Evolutionary conservation across 169 alveolate genomes (phyloP).

Genomic region (Plasmodium coatneyi): DNA sequence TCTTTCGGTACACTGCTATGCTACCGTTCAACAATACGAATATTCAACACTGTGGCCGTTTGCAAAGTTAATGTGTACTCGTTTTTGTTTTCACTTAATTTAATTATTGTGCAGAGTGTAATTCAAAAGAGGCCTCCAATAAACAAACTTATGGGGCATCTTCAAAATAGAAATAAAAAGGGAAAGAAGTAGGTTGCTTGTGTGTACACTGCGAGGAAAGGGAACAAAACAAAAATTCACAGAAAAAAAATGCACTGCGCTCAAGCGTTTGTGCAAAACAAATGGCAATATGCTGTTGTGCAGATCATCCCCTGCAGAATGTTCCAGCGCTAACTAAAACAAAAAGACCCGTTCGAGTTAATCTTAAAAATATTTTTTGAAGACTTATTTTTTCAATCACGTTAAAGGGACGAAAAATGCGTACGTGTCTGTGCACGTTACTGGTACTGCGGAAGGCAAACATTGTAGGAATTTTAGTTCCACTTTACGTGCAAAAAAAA

Average conservation of each 20-base stretch:
- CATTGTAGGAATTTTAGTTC: constrained; percentile 2
- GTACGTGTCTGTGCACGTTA: neutral
- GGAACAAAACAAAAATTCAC: neutral
- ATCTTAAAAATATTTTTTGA: neutral
- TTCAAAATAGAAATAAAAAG: constrained; percentile 63
- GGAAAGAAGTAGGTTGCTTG: neutral
- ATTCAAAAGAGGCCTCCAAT: constrained; percentile 21
- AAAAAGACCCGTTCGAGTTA: neutral
- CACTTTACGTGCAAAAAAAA: constrained; percentile 11
- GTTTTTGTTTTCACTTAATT: constrained; percentile 41
- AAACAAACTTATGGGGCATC: constrained; percentile 1
- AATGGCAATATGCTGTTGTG: neutral
- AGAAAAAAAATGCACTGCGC: neutral
- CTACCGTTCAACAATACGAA: constrained; percentile 15
- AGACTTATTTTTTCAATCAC: neutral
- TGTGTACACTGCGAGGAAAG: neutral
- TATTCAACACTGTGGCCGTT: neutral
- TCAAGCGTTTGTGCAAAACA: neutral
- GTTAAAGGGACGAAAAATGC: neutral
- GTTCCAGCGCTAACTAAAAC: neutral
- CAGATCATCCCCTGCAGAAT: neutral
- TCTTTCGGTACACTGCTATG: neutral
- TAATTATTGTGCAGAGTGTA: constrained; percentile 40
- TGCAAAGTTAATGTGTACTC: constrained; percentile 7
- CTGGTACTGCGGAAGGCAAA: neutral